phyloP scores from a whole-genome alignment of 2,329 filamentous ascomycete species.

The Acarospora socialis region DNA sequence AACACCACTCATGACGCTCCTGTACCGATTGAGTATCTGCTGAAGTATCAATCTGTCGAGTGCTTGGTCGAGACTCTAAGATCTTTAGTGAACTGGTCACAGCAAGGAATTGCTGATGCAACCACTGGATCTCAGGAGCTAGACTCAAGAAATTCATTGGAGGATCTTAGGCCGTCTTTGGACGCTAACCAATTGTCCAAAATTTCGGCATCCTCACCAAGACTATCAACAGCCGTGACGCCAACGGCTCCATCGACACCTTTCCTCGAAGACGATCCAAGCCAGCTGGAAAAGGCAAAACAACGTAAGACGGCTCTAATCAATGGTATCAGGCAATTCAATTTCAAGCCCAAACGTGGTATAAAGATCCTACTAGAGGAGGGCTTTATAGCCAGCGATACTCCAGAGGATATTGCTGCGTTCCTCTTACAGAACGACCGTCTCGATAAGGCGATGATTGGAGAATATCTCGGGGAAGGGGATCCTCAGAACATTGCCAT shows the following conservation, averaged over 20 bases:
- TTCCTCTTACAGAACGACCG: constrained; percentile 73
- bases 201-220: constrained; percentile 43
- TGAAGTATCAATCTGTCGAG: constrained; percentile 82
- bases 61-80: constrained; percentile 76
- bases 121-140: constrained; percentile 34
- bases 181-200: constrained; percentile 43
- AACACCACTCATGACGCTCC: constrained; percentile 45
- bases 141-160: constrained; percentile 38
- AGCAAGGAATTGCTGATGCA: constrained; percentile 47
- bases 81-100: constrained; percentile 86
- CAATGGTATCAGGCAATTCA: constrained; percentile 83
- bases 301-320: constrained; percentile 82
- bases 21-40: constrained; percentile 74
- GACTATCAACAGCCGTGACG: constrained; percentile 39
- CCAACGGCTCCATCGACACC: constrained; percentile 51
- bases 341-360: constrained; percentile 93
- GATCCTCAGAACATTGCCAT: constrained; percentile 87
- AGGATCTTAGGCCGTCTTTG: constrained; percentile 56
- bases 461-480: constrained; percentile 88
- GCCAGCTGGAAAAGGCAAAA: constrained; percentile 87
- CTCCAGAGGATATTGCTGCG: constrained; percentile 64
- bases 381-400: constrained; percentile 71
- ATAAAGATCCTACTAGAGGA: constrained; percentile 72
- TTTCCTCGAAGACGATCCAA: constrained; percentile 73
- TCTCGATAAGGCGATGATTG: constrained; percentile 81